Evolutionary conservation across 495 filamentous ascomycete species (phyloP).

Genomic region (Bacidia gigantensis): DNA sequence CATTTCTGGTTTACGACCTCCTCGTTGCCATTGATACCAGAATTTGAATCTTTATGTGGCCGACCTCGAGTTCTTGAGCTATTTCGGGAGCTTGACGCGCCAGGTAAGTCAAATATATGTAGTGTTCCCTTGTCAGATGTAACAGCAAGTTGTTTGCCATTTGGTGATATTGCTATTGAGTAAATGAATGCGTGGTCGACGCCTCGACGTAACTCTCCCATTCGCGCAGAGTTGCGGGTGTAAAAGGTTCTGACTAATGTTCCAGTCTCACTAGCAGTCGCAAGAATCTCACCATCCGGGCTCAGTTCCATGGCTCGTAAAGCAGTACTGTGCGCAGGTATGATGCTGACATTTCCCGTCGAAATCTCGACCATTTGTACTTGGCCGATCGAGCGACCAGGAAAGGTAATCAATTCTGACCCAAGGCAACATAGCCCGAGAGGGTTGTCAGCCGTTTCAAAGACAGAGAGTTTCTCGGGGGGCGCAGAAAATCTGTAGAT

Average conservation of each 20-base stretch:
- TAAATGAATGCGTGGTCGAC: conserved; percentile 80
- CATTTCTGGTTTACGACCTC: conserved; percentile 52
- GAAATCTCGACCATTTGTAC: conserved; percentile 79
- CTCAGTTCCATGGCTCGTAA: conserved; percentile 72
- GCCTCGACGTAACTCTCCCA: conserved; percentile 75
- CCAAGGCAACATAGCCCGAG: conserved; percentile 70
- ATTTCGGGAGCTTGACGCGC: conserved; percentile 19
- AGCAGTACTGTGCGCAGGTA: conserved; percentile 74
- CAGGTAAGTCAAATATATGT: conserved; percentile 74
- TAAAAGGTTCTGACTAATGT: conserved; percentile 79
- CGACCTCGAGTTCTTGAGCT: conserved; percentile 13
- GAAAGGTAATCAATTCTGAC: conserved; percentile 59
- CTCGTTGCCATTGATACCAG: conserved; percentile 26
- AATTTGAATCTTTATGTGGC: conserved; percentile 29
- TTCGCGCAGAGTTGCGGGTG: conserved; percentile 58
- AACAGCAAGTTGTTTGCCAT: conserved; percentile 63
- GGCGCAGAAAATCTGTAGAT: conserved; percentile 72
- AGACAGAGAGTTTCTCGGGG: conserved; percentile 56
- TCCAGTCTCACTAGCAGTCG: conserved; percentile 83
- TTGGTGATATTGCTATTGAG: conserved; percentile 74
- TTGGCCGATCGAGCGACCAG: conserved; percentile 72
- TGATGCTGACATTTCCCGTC: conserved; percentile 79
- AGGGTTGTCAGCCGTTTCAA: conserved; percentile 79
- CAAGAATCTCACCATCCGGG: conserved; percentile 64
- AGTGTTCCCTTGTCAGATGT: conserved; percentile 96